Evolutionary conservation across 176 grass and related monocot genomes (phyloP), one percentile per base, ranked within the genome.

Genomic region (Triticum dicoccoides): DNA sequence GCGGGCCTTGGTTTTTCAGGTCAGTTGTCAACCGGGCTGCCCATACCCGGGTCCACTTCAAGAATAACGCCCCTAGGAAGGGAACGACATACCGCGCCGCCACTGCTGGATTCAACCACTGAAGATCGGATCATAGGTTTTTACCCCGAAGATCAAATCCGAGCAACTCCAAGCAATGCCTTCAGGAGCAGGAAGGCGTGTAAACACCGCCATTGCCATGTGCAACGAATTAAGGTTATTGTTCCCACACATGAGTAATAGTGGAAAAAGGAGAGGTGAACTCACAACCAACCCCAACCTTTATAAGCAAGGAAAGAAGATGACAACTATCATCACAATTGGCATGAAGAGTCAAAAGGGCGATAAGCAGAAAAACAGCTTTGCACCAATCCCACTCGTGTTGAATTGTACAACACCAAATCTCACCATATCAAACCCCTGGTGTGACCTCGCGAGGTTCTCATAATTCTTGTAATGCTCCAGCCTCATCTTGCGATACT

Each of bases 401-500:
- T 24, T 47, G 27, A 83, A 29, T 21, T 79, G 23, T 27, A 80
- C 12, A 65, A 45, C 24, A 78, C 20, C 14, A 30, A 76, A 68
- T 66, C 21, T 81, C 59, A 86, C 89, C 82, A 83, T 72, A 30
- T 80, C 33, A 37, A 94, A 17, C 6, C 77, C 85, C 4, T 79
- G 35, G 0, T 8, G 78, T 0, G 92, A 58, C 44, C 68, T 82
- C 2, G 72, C 25, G n/a, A 89, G 44, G 61, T 32, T 89, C 72
- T 85, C 44, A 44, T 94, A 94, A n/a, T 89, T 94, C 52, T 77
- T 91, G 72, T 91, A 94, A 21, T 89, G 86, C 54, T 81, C 85
- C 76, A 95, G 42, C 66, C 93, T 95, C 83, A 88, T 92, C 54
- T 86, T 5, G 15, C 93, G 93, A n/a, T 95, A 95, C 38, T 90